These are phyloP conservation scores for Alternaria tenuissima DNA, from an alignment of 2,329 filamentous ascomycete genomes.

Conservation along the genomic window DNA sequence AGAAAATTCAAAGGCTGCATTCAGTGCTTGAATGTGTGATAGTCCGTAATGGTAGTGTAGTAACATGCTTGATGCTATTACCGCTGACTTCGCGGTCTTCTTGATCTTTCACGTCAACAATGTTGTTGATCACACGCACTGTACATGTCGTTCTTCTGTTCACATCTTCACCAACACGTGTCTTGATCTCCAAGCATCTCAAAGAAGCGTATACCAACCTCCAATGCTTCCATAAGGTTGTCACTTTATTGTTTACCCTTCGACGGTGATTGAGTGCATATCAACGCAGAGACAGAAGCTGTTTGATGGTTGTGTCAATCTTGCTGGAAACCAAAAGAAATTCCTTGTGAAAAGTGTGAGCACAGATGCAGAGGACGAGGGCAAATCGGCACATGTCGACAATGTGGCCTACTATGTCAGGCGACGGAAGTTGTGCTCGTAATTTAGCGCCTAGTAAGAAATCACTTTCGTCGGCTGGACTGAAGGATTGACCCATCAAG, in stretches of 20 bases:
- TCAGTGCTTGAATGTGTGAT: neutral
- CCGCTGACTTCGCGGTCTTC: neutral
- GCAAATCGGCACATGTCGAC: neutral
- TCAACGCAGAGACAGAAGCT: neutral
- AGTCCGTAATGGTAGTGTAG: neutral
- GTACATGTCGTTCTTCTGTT: neutral
- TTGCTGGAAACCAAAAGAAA: neutral
- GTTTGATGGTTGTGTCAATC: neutral
- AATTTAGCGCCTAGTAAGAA: neutral
- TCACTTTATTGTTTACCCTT: neutral
- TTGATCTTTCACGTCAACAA: neutral
- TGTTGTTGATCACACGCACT: neutral
- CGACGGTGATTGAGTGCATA: neutral
- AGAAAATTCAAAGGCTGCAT: neutral
- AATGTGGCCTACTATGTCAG: neutral
- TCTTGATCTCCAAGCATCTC: neutral
- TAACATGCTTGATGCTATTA: neutral
- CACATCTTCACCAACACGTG: neutral
- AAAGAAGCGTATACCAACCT: neutral
- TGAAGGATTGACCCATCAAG: neutral
- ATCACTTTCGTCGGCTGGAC: neutral
- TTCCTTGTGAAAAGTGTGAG: neutral
- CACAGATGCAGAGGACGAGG: neutral
- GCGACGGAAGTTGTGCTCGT: neutral
- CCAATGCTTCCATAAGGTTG: neutral